A percentile compares a stretch with the other conserved stretches of the same genome.
phyloP scores from a whole-genome alignment of 1,139 yeast species.

The Arxiozyma telluris region DNA sequence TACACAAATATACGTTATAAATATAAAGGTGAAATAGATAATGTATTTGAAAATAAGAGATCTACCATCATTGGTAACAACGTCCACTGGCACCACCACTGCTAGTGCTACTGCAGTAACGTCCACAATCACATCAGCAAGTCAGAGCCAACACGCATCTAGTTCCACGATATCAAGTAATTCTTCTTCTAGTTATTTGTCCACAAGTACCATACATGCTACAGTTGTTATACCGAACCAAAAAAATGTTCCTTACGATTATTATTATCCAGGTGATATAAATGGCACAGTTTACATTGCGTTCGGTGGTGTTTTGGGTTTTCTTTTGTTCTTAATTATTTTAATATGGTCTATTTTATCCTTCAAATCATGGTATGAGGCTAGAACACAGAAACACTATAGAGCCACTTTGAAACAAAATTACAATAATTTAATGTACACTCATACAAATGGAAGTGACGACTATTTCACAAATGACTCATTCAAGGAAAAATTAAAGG shows the following conservation, averaged over 20 bases:
- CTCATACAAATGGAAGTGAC: background rate
- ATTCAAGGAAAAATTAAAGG: background rate
- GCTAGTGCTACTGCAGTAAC: background rate
- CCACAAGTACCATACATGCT: background rate
- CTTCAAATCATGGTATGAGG: constrained; percentile 19
- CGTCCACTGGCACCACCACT: background rate
- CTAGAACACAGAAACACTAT: constrained; percentile 17
- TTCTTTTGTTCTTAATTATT: constrained; percentile 10
- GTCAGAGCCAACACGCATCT: background rate
- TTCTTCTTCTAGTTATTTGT: background rate
- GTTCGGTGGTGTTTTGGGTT: constrained; percentile 54
- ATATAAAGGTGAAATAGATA: background rate
- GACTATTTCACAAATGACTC: background rate
- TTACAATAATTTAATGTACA: constrained; percentile 8
- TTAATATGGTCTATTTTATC: constrained; percentile 13
- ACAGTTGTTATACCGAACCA: constrained; percentile 1
- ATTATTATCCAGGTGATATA: background rate
- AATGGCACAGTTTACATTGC: constrained; percentile 69
- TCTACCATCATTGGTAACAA: constrained; percentile 1
- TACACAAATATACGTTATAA: too few relatives aligned
- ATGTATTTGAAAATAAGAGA: background rate
- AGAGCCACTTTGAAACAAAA: constrained; percentile 14
- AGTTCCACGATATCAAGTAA: background rate
- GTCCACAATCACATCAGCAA: background rate
- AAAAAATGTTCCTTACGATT: background rate